Conservation (phyloP, 345 rosid genomes). For the sweet orange (Citrus sinensis) region DNA sequence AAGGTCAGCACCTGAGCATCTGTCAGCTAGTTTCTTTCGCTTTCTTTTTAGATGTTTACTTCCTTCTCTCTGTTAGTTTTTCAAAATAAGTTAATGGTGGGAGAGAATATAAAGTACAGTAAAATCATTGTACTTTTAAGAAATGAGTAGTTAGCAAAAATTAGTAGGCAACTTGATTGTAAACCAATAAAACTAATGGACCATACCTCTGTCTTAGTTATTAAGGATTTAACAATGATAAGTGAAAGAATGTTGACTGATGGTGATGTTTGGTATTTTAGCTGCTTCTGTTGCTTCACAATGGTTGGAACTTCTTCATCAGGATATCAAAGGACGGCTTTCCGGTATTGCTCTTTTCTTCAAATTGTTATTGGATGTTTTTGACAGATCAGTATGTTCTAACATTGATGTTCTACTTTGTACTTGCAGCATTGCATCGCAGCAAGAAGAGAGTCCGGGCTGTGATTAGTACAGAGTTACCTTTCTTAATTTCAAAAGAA, state of each 20-base stretch:
- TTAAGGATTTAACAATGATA: conserved; percentile 23
- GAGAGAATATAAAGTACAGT: background rate
- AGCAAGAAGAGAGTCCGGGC: conserved; percentile 86
- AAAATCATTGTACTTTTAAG: background rate
- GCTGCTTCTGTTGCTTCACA: conserved; percentile 93
- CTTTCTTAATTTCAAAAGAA: conserved; percentile 68
- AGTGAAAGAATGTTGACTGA: conserved; percentile 21
- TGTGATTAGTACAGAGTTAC: conserved; percentile 72
- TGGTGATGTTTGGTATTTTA: conserved; percentile 35
- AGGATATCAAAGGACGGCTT: conserved; percentile 88
- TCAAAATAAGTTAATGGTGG: background rate
- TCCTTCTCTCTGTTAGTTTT: background rate
- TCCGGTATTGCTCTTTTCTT: conserved; percentile 46
- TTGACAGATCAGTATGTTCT: background rate
- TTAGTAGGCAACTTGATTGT: background rate
- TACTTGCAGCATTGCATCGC: conserved; percentile 68
- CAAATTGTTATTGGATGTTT: background rate
- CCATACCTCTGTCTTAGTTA: background rate
- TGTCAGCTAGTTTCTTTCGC: background rate
- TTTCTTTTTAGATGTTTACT: conserved; percentile 10
- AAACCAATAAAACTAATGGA: background rate
- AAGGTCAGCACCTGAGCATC: conserved; percentile 43
- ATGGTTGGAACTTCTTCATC: conserved; percentile 93
- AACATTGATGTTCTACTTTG: background rate
- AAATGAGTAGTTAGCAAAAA: background rate